Evolutionary conservation across 2,329 filamentous ascomycete genomes (phyloP), one percentile per base, ranked within the genome.

Genomic region (Pseudohalonectria lignicola): DNA sequence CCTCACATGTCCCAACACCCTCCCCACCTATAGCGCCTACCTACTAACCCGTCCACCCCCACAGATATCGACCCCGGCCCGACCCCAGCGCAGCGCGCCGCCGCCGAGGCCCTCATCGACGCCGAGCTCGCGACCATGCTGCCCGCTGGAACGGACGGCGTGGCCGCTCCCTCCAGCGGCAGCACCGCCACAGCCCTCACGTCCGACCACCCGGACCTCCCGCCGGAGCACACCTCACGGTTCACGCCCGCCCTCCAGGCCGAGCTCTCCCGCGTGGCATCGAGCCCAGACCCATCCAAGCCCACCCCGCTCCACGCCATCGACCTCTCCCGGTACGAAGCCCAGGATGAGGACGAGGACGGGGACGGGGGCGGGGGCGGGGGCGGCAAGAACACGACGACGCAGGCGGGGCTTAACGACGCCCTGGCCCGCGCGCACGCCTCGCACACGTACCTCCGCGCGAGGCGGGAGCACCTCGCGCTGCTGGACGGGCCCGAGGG

Each of bases 271-370:
- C 82, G 86, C 46, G 67, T 88, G 42, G 64, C 74, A 32, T 53
- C 67, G n/a, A 66, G 71, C 39, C 36, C 53, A 7, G 33, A 46
- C 40, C 35, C 46, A 13, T 3, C 37, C 18, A 37, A 31, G n/a
- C 39, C 38, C 21, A 40, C 55, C 40, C 53, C 68, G n/a, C 71
- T 84, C 40, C 55, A 60, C 0, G 76, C 75, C 39, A 77, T 94
- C 49, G 83, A 94, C 57, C 67, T 86, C 15, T 64, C 73, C 31
- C 86, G 88, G 48, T 96, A 96, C 71, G 85, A 94, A 61, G 75
- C 79, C 3, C 76, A 78, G 37, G 74, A 84, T 16, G 61, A 74
- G 28, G 25, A 29, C 11, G n/a, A n/a, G n/a, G n/a, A n/a, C n/a
- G n/a, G n/a, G n/a, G n/a, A n/a, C n/a, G n/a, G n/a, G n/a, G n/a